phyloP scores from a whole-genome alignment of 1,284 basidiomycete genomes.

The Hortiboletus rubellus region DNA sequence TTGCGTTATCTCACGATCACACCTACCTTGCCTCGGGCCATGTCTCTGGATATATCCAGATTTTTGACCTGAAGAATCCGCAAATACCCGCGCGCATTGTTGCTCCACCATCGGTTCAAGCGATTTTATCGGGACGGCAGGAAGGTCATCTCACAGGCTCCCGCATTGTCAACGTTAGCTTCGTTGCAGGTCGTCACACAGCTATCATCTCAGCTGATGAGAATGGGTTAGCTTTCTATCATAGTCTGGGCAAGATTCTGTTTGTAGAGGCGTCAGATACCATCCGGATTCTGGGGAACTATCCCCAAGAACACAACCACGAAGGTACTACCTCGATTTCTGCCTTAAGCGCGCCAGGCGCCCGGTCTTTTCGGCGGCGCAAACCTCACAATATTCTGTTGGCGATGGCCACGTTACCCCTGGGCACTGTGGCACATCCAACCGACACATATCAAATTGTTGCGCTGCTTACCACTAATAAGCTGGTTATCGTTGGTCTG shows the following conservation, averaged over 20 bases:
- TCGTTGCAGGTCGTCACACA: conserved; percentile 93
- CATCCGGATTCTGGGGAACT: conserved; percentile 90
- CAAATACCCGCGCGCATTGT: conserved; percentile 69
- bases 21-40: conserved; percentile 93
- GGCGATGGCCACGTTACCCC: conserved; percentile 79
- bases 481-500: conserved; percentile 91
- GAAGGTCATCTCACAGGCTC: conserved; percentile 92
- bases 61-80: conserved; percentile 81
- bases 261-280: conserved; percentile 97
- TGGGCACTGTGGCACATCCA: conserved; percentile 73
- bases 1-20: conserved; percentile 92
- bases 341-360: conserved; percentile 8
- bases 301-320: conserved; percentile 57
- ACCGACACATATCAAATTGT: conserved; percentile 86
- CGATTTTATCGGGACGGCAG: conserved; percentile 78
- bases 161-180: conserved; percentile 84
- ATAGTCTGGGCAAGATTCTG: conserved; percentile 91
- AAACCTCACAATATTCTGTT: conserved; percentile 67
- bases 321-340: conserved; percentile 12
- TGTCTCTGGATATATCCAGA: conserved; percentile 79
- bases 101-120: conserved; percentile 64
- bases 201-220: conserved; percentile 93
- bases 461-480: conserved; percentile 86
- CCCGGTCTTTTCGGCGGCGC: conserved; percentile 37
- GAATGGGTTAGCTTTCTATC: conserved; percentile 91